Evolutionary conservation across 805 yeast species (phyloP).

Genomic region (Nakazawaea ishiwadae): DNA sequence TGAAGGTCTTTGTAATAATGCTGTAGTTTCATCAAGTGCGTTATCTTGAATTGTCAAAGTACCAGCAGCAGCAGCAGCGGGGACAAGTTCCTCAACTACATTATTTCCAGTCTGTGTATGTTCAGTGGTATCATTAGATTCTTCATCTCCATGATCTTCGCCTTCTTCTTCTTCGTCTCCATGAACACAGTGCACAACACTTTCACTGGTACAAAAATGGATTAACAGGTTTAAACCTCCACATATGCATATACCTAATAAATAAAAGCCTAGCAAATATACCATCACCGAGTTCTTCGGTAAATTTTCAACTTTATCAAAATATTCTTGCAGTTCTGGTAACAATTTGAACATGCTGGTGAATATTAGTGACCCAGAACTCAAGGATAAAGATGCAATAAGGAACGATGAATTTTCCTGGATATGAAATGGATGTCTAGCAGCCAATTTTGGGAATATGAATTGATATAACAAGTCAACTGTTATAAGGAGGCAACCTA

Average conservation of each 20-base stretch:
- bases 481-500: conserved; percentile 67
- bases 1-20: neutral
- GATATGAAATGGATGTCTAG: conserved; percentile 43
- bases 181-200: conserved; percentile 84
- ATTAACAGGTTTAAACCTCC: conserved; percentile 56
- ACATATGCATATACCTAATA: conserved; percentile 59
- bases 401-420: conserved; percentile 60
- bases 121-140: neutral
- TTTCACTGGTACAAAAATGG: conserved; percentile 73
- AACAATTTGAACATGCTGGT: conserved; percentile 73
- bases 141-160: conserved; percentile 18
- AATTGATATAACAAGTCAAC: conserved; percentile 48
- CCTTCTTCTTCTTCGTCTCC: conserved; percentile 30
- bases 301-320: conserved; percentile 24
- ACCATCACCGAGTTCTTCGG: conserved; percentile 30
- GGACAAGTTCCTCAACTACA: neutral
- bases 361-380: conserved; percentile 77
- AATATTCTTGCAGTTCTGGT: conserved; percentile 59
- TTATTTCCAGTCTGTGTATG: neutral
- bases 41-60: too few species aligned
- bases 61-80: too few species aligned
- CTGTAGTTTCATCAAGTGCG: neutral
- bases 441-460: conserved; percentile 37
- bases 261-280: conserved; percentile 34
- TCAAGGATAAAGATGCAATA: conserved; percentile 68